Percentiles rank a stretch among this genome's conserved stretches.
These are phyloP conservation scores for Paraconiothyrium sp. DNA, from an alignment of 2,329 filamentous ascomycete genomes.

Conservation along the genomic window DNA sequence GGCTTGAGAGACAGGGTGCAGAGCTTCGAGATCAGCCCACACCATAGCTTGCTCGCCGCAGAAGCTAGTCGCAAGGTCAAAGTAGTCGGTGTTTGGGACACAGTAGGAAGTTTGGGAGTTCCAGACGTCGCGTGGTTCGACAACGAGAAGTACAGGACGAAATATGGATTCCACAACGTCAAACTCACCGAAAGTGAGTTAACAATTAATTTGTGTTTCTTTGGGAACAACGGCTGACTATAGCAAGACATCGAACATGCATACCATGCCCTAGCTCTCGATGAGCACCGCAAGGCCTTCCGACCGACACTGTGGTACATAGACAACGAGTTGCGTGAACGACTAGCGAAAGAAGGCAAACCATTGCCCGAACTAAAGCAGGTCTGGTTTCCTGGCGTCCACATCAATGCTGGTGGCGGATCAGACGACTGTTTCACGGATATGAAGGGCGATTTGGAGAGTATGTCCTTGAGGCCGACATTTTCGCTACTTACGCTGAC, in stretches of 20 bases:
- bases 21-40: conserved; percentile 48
- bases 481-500: not conserved
- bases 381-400: conserved; percentile 63
- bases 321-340: conserved; percentile 46
- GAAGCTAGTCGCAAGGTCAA: conserved; percentile 47
- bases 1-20: conserved; percentile 39
- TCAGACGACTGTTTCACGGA: conserved; percentile 40
- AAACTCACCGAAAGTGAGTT: conserved; percentile 45
- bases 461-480: conserved; percentile 26
- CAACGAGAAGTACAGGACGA: conserved; percentile 28
- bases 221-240: conserved; percentile 50
- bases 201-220: not conserved
- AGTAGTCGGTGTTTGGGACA: conserved; percentile 60
- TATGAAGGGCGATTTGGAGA: conserved; percentile 47
- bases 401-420: conserved; percentile 62
- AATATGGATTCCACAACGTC: conserved; percentile 48
- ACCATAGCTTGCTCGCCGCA: conserved; percentile 32
- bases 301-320: conserved; percentile 62
- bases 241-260: conserved; percentile 58
- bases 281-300: conserved; percentile 63
- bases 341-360: conserved; percentile 30
- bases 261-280: conserved; percentile 64
- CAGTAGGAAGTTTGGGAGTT: conserved; percentile 56
- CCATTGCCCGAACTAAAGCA: conserved; percentile 55
- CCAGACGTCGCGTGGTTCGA: conserved; percentile 52